Conservation (phyloP, 345 rosid species). For the Citrus maxima region DNA sequence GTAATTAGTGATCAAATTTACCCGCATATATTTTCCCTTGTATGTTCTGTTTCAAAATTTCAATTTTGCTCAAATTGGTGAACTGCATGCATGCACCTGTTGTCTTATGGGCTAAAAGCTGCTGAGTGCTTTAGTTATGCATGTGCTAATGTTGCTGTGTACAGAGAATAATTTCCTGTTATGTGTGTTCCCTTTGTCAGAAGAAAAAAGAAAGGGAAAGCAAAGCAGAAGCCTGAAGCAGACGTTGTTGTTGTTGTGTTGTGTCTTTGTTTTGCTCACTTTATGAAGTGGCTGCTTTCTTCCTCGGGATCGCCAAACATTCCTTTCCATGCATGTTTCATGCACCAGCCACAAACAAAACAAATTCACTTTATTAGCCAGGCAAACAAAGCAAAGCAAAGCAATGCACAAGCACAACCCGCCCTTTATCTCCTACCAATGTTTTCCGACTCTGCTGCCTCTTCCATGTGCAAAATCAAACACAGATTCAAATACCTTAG, state of each 20-base stretch:
- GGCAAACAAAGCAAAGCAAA: background rate
- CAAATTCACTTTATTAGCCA: background rate
- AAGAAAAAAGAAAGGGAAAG: background rate
- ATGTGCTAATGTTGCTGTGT: conserved; percentile 5
- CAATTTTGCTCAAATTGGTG: background rate
- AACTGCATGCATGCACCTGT: background rate
- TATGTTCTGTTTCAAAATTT: background rate
- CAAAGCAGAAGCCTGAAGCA: background rate
- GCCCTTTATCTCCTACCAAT: conserved; percentile 19
- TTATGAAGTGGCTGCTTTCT: conserved; percentile 13
- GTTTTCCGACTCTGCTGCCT: background rate
- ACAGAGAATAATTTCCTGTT: background rate
- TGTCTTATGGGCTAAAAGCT: background rate
- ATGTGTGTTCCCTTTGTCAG: conserved; percentile 2
- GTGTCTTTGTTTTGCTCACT: background rate
- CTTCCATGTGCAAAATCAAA: conserved; percentile 10
- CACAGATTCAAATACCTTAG: background rate
- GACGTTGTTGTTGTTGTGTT: background rate
- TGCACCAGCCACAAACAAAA: background rate
- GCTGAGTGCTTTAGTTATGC: background rate
- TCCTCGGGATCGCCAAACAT: conserved; percentile 38
- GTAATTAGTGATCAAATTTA: background rate
- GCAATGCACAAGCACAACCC: background rate
- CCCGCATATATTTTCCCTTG: background rate
- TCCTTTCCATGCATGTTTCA: conserved; percentile 27